Evolutionary conservation across 139 green algal genomes (phyloP).

Genomic region (Tetradesmus obliquus): DNA sequence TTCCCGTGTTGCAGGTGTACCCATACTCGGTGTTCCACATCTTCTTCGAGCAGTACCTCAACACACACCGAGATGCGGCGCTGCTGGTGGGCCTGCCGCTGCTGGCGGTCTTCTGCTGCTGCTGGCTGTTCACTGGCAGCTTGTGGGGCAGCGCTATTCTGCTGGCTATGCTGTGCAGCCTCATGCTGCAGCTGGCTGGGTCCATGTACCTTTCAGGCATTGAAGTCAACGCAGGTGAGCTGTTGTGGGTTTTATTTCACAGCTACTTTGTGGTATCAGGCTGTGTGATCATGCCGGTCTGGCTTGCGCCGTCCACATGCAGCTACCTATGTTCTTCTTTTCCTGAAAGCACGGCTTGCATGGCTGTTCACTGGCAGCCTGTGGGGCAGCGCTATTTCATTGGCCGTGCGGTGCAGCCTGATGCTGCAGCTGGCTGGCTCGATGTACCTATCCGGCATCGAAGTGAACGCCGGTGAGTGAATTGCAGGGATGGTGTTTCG

Average conservation of each 20-base stretch:
- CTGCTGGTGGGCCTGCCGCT: slow-evolving; percentile 54
- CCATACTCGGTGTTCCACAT: slow-evolving; percentile 94
- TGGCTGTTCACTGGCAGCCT: slow-evolving; percentile 61
- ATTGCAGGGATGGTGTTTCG: too few relatives aligned
- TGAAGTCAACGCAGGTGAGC: slow-evolving; percentile 76
- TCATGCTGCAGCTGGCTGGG: slow-evolving; percentile 85
- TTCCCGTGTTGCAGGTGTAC: slow-evolving; percentile 86
- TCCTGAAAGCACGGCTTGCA: too few relatives aligned
- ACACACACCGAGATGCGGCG: slow-evolving; percentile 51
- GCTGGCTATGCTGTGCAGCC: slow-evolving; percentile 64
- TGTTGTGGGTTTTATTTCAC: neutral
- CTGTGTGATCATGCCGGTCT: too few relatives aligned
- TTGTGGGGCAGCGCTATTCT: slow-evolving; percentile 68
- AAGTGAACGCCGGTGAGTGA: slow-evolving; percentile 73
- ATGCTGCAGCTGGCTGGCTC: slow-evolving; percentile 82
- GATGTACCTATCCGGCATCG: slow-evolving; percentile 80
- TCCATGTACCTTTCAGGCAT: slow-evolving; percentile 83
- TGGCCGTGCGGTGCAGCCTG: slow-evolving; percentile 68
- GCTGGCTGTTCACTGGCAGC: slow-evolving; percentile 60
- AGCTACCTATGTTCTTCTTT: too few relatives aligned
- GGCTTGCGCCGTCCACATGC: too few relatives aligned
- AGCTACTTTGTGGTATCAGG: too few relatives aligned
- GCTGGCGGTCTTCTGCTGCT: slow-evolving; percentile 49
- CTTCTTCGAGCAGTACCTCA: slow-evolving; percentile 97
- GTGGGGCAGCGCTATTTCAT: slow-evolving; percentile 66